Evolutionary conservation across 2,329 filamentous ascomycete species (phyloP).

Genomic region (Leptographium radiaticola): DNA sequence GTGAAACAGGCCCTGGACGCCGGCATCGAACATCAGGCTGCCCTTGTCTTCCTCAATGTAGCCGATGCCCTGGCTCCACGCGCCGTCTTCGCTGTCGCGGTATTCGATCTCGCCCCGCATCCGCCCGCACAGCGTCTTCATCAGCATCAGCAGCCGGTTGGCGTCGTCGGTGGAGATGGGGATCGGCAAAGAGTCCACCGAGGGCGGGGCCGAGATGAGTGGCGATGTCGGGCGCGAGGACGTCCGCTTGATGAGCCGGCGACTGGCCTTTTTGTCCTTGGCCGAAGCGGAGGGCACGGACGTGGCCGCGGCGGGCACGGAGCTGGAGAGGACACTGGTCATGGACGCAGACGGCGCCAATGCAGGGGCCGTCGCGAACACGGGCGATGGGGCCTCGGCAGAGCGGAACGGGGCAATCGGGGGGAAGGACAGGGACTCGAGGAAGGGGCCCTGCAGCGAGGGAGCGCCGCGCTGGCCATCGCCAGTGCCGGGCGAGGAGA

Average conservation of each 20-base stretch:
- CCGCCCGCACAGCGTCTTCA: slow-evolving; percentile 64
- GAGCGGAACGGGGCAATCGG: slow-evolving; percentile 19
- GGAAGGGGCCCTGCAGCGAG: slow-evolving; percentile 26
- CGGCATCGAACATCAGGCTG: slow-evolving; percentile 61
- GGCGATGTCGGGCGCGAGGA: slow-evolving; percentile 47
- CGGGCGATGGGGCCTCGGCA: slow-evolving; percentile 22
- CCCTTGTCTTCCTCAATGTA: slow-evolving; percentile 68
- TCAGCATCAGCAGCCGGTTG: slow-evolving; percentile 58
- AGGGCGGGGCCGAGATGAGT: slow-evolving; percentile 37
- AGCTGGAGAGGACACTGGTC: background rate
- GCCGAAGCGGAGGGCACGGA: background rate
- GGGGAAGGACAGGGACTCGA: slow-evolving; percentile 30
- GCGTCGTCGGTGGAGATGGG: slow-evolving; percentile 54
- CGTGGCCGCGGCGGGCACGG: background rate
- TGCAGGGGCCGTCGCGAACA: slow-evolving; percentile 6
- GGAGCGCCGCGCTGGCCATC: slow-evolving; percentile 23
- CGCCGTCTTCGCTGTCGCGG: slow-evolving; percentile 43
- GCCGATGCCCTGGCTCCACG: slow-evolving; percentile 60
- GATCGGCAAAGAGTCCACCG: slow-evolving; percentile 44
- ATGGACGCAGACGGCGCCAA: slow-evolving; percentile 7
- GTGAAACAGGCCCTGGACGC: slow-evolving; percentile 51
- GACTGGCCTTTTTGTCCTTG: slow-evolving; percentile 32
- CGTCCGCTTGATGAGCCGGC: slow-evolving; percentile 41
- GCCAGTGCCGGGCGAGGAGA: slow-evolving; percentile 48
- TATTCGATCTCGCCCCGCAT: slow-evolving; percentile 73